phyloP scores from a whole-genome alignment of 306 rosid species.

The Adenanthera pavonina region DNA sequence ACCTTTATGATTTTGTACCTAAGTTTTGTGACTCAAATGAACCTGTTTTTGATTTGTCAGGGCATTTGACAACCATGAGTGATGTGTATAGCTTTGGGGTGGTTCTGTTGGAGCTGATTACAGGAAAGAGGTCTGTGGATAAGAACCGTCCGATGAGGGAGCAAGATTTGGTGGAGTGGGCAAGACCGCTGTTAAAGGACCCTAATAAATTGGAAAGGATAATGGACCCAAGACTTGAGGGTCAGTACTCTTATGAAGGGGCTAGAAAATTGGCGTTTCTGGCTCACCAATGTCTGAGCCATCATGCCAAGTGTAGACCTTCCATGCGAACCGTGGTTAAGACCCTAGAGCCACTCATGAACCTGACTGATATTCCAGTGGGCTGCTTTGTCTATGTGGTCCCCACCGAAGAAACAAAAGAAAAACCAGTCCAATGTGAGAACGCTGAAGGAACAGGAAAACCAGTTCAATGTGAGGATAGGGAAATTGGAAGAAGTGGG shows the following conservation, averaged over 20 bases:
- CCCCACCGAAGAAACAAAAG: constrained; percentile 45
- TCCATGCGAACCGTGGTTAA: constrained; percentile 77
- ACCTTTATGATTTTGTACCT: not conserved
- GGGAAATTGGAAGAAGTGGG: not conserved
- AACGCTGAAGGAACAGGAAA: constrained; percentile 25
- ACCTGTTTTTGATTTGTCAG: constrained; percentile 33
- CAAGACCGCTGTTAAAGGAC: constrained; percentile 74
- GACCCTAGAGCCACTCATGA: constrained; percentile 65
- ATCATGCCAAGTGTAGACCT: constrained; percentile 74
- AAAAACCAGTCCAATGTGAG: constrained; percentile 14
- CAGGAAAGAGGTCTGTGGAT: constrained; percentile 76
- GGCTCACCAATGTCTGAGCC: constrained; percentile 78
- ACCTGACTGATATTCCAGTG: constrained; percentile 61
- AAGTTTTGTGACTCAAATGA: not conserved
- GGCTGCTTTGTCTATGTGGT: constrained; percentile 84
- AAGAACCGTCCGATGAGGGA: constrained; percentile 67
- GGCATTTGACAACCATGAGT: constrained; percentile 83
- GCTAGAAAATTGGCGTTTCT: constrained; percentile 65
- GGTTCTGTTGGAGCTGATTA: constrained; percentile 80
- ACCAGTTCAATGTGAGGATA: constrained; percentile 19
- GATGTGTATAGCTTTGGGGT: constrained; percentile 90
- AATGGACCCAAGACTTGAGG: constrained; percentile 84
- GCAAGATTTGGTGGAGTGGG: constrained; percentile 88
- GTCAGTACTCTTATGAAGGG: constrained; percentile 75
- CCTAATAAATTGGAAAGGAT: constrained; percentile 64